These are phyloP conservation scores for Holtermannia corniformis DNA, from an alignment of 768 basidiomycete species.

Conservation along the genomic window DNA sequence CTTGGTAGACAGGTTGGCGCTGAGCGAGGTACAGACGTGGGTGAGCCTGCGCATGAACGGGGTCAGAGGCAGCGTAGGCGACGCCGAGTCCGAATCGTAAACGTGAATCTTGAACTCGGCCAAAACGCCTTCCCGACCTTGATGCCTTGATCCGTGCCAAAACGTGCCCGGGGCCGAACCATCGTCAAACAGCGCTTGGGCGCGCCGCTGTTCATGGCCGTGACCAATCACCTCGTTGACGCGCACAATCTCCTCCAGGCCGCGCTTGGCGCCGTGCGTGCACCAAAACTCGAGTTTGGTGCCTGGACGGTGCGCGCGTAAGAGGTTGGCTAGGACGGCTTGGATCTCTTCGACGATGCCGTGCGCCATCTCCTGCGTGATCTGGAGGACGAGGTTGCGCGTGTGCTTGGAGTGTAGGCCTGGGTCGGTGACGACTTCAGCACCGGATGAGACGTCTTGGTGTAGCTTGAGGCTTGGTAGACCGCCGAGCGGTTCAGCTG, in stretches of 20 bases:
- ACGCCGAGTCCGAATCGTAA: conserved; percentile 31
- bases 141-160: conserved; percentile 39
- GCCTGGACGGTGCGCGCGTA: too few species aligned
- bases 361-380: conserved; percentile 62
- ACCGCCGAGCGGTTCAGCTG: conserved; percentile 2
- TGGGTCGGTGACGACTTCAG: conserved; percentile 24
- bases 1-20: background rate
- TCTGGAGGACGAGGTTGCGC: conserved; percentile 61
- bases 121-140: conserved; percentile 54
- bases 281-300: conserved; percentile 63
- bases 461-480: conserved; percentile 14
- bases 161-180: conserved; percentile 23
- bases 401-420: conserved; percentile 47
- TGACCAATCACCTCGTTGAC: conserved; percentile 61
- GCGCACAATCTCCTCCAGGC: conserved; percentile 61
- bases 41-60: background rate
- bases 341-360: conserved; percentile 57
- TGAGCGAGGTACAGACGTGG: background rate
- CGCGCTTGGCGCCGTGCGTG: conserved; percentile 62
- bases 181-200: conserved; percentile 52
- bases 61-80: background rate
- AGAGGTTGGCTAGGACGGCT: conserved; percentile 40
- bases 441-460: conserved; percentile 9
- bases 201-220: conserved; percentile 54
- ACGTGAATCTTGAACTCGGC: conserved; percentile 50